A percentile compares a stretch with the other conserved stretches of the same genome.
These are phyloP conservation scores for Melanopsichium pennsylvanicum DNA, from an alignment of 1,284 basidiomycete genomes.

Conservation along the genomic window DNA sequence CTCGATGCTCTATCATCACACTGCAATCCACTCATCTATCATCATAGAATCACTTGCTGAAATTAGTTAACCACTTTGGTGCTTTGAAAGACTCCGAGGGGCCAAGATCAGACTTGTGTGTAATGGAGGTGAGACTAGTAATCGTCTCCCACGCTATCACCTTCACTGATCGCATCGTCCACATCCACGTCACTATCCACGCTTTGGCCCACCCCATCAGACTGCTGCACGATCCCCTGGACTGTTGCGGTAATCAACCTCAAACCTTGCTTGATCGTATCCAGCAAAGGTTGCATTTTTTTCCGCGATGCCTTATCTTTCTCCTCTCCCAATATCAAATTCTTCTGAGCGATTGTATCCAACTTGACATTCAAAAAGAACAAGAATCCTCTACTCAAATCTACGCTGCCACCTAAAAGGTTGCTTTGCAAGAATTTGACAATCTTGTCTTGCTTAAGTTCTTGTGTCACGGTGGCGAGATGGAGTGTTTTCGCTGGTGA, in stretches of 20 bases:
- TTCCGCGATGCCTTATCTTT: slow-evolving; percentile 1
- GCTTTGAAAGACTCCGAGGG: no score
- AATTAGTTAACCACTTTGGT: no score
- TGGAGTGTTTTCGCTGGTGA: slow-evolving; percentile 39
- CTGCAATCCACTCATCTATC: no score
- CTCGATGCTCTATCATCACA: no score
- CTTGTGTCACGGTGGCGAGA: slow-evolving; percentile 11
- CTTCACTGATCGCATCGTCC: not conserved
- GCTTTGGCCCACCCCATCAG: slow-evolving; percentile 4
- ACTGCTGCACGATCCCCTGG: slow-evolving; percentile 31
- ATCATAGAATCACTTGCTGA: no score
- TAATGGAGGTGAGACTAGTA: no score
- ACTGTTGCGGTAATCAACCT: slow-evolving; percentile 6
- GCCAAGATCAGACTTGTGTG: no score
- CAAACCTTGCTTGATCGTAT: slow-evolving; percentile 14
- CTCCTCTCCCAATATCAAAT: slow-evolving; percentile 26
- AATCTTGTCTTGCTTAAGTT: slow-evolving; percentile 8
- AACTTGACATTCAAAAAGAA: slow-evolving; percentile 47
- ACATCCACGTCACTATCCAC: not conserved
- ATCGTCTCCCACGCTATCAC: slow-evolving; percentile 7
- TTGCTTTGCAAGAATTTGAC: slow-evolving; percentile 30
- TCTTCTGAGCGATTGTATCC: slow-evolving; percentile 16
- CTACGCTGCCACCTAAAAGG: slow-evolving; percentile 38
- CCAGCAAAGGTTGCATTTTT: slow-evolving; percentile 12
- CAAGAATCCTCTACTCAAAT: slow-evolving; percentile 50